A percentile compares a stretch with the other conserved stretches of the same genome.
Evolutionary conservation across 257 asterid genomes (phyloP).

Genomic region (Eustoma russellianum): DNA sequence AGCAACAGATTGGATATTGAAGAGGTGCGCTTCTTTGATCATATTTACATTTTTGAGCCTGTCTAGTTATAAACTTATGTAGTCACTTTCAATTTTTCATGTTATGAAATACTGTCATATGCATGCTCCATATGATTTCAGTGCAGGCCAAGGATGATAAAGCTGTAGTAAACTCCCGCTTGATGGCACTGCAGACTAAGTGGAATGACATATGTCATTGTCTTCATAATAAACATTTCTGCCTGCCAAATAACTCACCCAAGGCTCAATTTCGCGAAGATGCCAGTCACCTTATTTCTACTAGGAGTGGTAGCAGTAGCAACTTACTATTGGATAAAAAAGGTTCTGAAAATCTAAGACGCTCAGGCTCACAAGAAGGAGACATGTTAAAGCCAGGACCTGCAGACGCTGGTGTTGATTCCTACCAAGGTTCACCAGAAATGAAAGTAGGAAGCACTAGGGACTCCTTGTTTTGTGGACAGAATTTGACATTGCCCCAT

Average conservation of each 20-base stretch:
- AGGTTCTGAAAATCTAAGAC: conserved; percentile 19
- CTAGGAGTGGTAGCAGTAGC: conserved; percentile 19
- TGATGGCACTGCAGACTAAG: conserved; percentile 49
- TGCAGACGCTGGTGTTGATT: conserved; percentile 13
- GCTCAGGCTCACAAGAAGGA: conserved; percentile 23
- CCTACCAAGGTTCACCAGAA: conserved; percentile 25
- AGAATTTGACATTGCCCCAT: conserved; percentile 13
- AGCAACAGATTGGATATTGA: conserved; percentile 32
- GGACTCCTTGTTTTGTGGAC: conserved; percentile 17
- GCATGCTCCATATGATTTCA: conserved; percentile 52
- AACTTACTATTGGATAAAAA: conserved; percentile 23
- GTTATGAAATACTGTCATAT: conserved; percentile 17
- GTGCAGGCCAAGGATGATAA: conserved; percentile 80
- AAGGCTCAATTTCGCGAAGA: conserved; percentile 26
- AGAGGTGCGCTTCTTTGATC: conserved; percentile 58
- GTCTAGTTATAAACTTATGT: background rate
- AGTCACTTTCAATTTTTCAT: conserved; percentile 1
- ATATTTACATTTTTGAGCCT: background rate
- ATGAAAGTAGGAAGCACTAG: conserved; percentile 16
- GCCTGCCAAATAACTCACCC: conserved; percentile 27
- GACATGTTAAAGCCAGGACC: conserved; percentile 17
- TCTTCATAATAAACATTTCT: conserved; percentile 44
- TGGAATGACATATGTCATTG: conserved; percentile 82
- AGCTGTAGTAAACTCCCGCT: conserved; percentile 42
- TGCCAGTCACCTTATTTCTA: conserved; percentile 17